Evolutionary conservation across 2,329 filamentous ascomycete genomes (phyloP).

Genomic region (Thermothelomyces thermophilus): DNA sequence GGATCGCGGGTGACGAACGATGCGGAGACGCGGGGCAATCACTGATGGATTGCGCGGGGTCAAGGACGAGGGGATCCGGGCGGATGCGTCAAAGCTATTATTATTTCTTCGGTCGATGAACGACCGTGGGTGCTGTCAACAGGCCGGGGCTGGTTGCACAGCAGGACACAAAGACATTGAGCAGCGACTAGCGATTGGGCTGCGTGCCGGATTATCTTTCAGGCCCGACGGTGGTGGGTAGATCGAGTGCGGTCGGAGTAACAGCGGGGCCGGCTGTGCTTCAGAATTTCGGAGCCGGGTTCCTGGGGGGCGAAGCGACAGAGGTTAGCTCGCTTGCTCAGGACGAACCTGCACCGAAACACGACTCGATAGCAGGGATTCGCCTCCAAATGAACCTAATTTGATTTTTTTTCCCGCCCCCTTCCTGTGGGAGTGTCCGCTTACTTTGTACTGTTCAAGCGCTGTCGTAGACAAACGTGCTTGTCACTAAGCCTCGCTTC

Average conservation of each 20-base stretch:
- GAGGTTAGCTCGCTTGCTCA: conserved; percentile 4
- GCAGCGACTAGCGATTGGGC: not conserved
- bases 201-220: not conserved
- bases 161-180: not conserved
- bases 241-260: not conserved
- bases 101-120: not conserved
- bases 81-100: not conserved
- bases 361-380: no score
- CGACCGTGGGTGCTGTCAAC: not conserved
- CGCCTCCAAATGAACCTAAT: no score
- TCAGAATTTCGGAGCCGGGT: not conserved
- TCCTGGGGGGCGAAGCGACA: conserved; percentile 10
- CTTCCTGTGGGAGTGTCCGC: not conserved
- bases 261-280: conserved; percentile 5
- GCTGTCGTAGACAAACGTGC: no score
- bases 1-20: conserved; percentile 9
- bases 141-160: not conserved
- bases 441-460: not conserved
- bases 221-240: not conserved
- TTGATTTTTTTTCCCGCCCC: not conserved
- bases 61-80: not conserved
- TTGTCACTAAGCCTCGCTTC: not conserved
- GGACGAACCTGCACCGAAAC: not conserved
- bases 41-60: not conserved
- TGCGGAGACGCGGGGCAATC: conserved; percentile 7